These are phyloP conservation scores for Exophiala spinifera DNA, from an alignment of 2,329 filamentous ascomycete genomes.

Conservation along the genomic window DNA sequence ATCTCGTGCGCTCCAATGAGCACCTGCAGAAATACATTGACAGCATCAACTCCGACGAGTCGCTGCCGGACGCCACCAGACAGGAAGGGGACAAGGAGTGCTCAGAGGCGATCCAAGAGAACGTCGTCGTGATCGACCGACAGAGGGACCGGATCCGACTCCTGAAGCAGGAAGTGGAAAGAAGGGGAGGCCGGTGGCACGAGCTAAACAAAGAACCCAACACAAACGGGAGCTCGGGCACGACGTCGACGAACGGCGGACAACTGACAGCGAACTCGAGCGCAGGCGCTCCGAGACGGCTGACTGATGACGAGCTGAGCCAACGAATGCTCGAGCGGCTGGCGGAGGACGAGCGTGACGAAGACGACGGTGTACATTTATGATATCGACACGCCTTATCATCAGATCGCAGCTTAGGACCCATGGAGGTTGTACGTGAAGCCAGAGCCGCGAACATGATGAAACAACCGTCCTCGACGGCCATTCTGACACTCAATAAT, in stretches of 20 bases:
- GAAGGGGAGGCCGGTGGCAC: constrained; percentile 55
- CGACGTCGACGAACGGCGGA: neutral
- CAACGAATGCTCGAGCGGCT: constrained; percentile 38
- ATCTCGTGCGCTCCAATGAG: constrained; percentile 56
- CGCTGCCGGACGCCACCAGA: constrained; percentile 30
- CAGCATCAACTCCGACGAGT: constrained; percentile 26
- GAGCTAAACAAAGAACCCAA: constrained; percentile 30
- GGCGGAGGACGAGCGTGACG: constrained; percentile 28
- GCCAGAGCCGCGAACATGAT: no score
- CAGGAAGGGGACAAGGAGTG: constrained; percentile 49
- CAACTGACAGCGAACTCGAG: neutral
- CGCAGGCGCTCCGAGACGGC: constrained; percentile 30
- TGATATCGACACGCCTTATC: constrained; percentile 29
- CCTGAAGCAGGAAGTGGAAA: constrained; percentile 54
- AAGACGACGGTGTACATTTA: constrained; percentile 43
- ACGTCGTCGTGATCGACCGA: constrained; percentile 53
- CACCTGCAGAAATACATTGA: constrained; percentile 54
- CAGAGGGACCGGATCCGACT: constrained; percentile 56
- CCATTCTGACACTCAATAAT: no score
- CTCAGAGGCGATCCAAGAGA: constrained; percentile 57
- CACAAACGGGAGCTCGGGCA: constrained; percentile 12
- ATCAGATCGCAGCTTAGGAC: no score
- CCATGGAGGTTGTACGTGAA: neutral
- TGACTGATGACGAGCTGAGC: constrained; percentile 44
- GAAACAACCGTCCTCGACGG: no score